Evolutionary conservation across 306 rosid species (phyloP), one percentile per base, ranked within the genome.

Genomic region (Rosa chinensis): DNA sequence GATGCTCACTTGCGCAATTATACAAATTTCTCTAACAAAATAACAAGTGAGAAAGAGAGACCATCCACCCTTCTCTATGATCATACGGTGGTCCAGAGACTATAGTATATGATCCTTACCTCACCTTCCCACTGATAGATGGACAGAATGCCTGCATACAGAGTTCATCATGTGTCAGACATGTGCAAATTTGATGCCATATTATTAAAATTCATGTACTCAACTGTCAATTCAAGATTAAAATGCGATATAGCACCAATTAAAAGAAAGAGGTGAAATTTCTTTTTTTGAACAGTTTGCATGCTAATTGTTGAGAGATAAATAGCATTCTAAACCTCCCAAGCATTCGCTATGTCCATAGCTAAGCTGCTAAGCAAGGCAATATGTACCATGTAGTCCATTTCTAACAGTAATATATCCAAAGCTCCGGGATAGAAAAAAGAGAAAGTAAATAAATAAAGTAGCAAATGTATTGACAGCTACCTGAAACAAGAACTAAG

Each of bases 61-160:
- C 37, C 74, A 58, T 75, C 70, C 52, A 43, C 39, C 66, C 66
- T 56, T 66, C 69, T 47, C 21, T 40, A 28, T 37, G 47, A 58
- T 75, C 48, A 74, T 35, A 82, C 23, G 72, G 75, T 66, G 20
- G 23, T 63, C 28, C 59, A 59, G 32, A 20, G 17, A 42, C 61
- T 64, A 28, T 28, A 75, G 64, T 73, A 74, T 66, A n/a, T 17
- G 62, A 76, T 70, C 47, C 71, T n/a, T 92, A 92, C 98, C 96
- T 90, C 88, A 81, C 99, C 99, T 76, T 95, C 73, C 99, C 99
- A 95, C 85, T 84, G 84, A 81, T 95, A 95, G 18, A 95, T 87
- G 17, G 97, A 94, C 72, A 90, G 94, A 10, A 94, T 84, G 80
- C 98, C 98, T 94, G 89, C 82, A 83, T 23, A 79, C 77, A 86